Conservation (phyloP, 441 rosid species). For the Croton laevigatus region DNA sequence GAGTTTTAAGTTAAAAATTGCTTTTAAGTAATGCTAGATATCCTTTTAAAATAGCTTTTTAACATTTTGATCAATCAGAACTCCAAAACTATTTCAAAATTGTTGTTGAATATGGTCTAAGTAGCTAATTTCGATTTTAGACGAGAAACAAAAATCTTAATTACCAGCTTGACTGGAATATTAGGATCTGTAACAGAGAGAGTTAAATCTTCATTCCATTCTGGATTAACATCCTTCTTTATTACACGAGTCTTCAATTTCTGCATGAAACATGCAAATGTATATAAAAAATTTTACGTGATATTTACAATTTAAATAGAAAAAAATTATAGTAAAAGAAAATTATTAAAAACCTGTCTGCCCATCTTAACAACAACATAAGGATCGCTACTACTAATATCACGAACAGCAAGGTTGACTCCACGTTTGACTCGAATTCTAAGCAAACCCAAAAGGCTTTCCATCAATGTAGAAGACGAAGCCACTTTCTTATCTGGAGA, state of each 20-base stretch:
- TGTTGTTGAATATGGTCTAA: no score
- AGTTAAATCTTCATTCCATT: conserved; percentile 87
- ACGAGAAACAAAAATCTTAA: no score
- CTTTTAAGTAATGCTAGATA: no score
- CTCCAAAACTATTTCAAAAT: no score
- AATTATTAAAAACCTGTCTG: conserved; percentile 41
- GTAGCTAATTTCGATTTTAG: no score
- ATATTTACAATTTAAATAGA: no score
- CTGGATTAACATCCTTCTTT: conserved; percentile 70
- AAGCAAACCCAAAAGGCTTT: conserved; percentile 67
- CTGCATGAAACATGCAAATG: conserved; percentile 36
- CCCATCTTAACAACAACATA: conserved; percentile 82
- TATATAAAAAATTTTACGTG: no score
- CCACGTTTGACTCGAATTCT: conserved; percentile 77
- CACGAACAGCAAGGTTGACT: conserved; percentile 87
- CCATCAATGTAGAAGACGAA: conserved; percentile 45
- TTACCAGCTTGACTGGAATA: conserved; percentile 56
- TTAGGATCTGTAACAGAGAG: conserved; percentile 64
- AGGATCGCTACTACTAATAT: conserved; percentile 87
- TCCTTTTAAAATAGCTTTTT: no score
- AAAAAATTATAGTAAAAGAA: background rate
- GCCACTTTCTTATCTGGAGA: background rate
- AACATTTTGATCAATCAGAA: no score
- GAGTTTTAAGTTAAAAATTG: no score
- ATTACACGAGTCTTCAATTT: conserved; percentile 77